A percentile compares a stretch with the other conserved stretches of the same genome.
Evolutionary conservation across 2,329 filamentous ascomycete species (phyloP).

Genomic region (Venturia oleaginea): DNA sequence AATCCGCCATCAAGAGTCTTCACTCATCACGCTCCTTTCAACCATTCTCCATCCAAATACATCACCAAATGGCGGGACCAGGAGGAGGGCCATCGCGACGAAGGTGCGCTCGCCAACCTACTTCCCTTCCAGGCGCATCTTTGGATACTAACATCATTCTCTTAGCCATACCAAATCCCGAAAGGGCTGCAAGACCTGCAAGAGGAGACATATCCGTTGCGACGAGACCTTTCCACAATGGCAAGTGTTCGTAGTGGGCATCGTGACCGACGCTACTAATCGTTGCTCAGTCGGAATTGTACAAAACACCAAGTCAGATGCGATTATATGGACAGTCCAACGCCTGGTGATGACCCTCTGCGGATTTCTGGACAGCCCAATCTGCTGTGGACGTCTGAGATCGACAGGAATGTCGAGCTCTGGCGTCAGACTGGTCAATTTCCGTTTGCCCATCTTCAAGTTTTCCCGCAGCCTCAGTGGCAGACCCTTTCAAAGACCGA

Average conservation of each 20-base stretch:
- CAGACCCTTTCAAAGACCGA: constrained; percentile 67
- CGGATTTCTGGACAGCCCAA: constrained; percentile 46
- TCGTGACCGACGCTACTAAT: constrained; percentile 18
- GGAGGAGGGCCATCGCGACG: constrained; percentile 81
- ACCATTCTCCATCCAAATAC: neutral
- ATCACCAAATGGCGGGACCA: constrained; percentile 67
- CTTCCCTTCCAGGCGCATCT: neutral
- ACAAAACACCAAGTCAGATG: constrained; percentile 98
- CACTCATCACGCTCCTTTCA: neutral
- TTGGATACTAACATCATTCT: neutral
- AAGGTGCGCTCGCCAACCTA: neutral
- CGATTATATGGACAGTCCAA: constrained; percentile 86
- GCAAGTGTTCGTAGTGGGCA: constrained; percentile 40
- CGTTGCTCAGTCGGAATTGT: constrained; percentile 69
- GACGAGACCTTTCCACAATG: constrained; percentile 98
- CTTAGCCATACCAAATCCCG: constrained; percentile 95
- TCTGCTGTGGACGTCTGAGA: constrained; percentile 78
- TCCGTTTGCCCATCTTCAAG: constrained; percentile 71
- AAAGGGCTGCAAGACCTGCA: constrained; percentile 97
- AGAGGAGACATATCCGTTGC: constrained; percentile 92
- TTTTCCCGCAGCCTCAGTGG: constrained; percentile 67
- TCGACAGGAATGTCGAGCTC: constrained; percentile 68
- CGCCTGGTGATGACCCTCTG: constrained; percentile 50
- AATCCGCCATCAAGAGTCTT: neutral
- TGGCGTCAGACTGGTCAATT: constrained; percentile 82